phyloP scores from a whole-genome alignment of 352 stramenopile genomes.

The Phytophthora quininea region DNA sequence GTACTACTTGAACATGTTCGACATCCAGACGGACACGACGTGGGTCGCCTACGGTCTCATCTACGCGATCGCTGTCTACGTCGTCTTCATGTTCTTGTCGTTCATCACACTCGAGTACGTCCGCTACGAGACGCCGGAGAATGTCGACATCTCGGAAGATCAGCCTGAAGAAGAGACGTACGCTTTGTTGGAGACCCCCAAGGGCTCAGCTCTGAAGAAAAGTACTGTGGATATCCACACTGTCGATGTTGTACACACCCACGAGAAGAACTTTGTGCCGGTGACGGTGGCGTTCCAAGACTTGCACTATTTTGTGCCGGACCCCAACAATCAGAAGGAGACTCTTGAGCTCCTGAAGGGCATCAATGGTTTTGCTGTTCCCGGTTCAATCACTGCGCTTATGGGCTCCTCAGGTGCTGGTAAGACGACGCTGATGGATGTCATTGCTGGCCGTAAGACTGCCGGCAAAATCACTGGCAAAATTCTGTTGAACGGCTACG shows the following conservation, averaged over 20 bases:
- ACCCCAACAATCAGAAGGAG: conserved; percentile 1
- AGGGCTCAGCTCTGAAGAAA: background rate
- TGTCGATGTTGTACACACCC: background rate
- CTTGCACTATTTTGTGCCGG: conserved; percentile 10
- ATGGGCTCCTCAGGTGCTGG: conserved; percentile 3
- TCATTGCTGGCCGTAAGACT: background rate
- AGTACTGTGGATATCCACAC: background rate
- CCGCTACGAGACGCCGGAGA: conserved; percentile 27
- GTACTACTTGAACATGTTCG: conserved; percentile 45
- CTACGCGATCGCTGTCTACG: conserved; percentile 39
- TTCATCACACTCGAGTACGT: conserved; percentile 32
- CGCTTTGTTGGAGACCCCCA: conserved; percentile 6
- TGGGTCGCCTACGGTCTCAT: conserved; percentile 48
- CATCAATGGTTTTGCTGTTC: conserved; percentile 5
- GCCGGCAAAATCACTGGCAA: conserved; percentile 28
- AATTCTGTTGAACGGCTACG: conserved; percentile 39
- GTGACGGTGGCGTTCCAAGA: conserved; percentile 20
- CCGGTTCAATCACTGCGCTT: conserved; percentile 1
- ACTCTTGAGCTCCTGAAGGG: conserved; percentile 2
- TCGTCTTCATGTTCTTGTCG: conserved; percentile 40
- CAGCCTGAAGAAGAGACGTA: conserved; percentile 3
- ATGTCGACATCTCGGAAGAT: conserved; percentile 30
- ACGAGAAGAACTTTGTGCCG: conserved; percentile 13
- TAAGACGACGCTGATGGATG: conserved; percentile 1
- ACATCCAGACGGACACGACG: conserved; percentile 38